Conservation (phyloP, 2,329 filamentous ascomycete genomes). For the Scedosporium apiospermum region DNA sequence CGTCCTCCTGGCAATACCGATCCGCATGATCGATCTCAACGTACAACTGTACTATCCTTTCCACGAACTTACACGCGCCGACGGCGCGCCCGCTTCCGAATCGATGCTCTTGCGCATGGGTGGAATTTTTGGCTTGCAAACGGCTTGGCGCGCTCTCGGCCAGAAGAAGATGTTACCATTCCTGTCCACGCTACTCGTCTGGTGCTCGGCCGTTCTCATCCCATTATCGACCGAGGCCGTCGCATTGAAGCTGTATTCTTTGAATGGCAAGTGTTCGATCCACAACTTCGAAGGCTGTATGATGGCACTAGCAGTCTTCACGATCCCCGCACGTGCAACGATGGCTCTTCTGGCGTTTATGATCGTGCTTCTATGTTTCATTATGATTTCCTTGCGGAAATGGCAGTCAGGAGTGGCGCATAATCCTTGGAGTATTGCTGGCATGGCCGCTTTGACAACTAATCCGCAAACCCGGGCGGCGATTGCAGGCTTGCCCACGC, state of each 20-base stretch:
- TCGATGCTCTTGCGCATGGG: constrained; percentile 32
- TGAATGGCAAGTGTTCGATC: constrained; percentile 19
- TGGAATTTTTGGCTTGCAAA: constrained; percentile 23
- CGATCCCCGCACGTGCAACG: constrained; percentile 17
- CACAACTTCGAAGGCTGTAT: constrained; percentile 20
- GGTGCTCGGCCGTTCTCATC: constrained; percentile 23
- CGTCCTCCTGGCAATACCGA: constrained; percentile 26
- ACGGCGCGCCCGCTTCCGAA: constrained; percentile 27
- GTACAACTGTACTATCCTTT: constrained; percentile 34
- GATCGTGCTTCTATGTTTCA: constrained; percentile 20
- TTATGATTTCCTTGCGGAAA: constrained; percentile 19
- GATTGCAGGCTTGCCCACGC: constrained; percentile 8
- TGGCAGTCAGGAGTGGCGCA: constrained; percentile 28
- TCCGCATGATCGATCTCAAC: constrained; percentile 29
- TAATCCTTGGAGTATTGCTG: constrained; percentile 30
- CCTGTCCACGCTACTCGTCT: constrained; percentile 25
- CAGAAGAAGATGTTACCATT: constrained; percentile 25
- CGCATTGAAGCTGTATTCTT: constrained; percentile 22
- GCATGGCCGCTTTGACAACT: constrained; percentile 23
- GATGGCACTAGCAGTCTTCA: constrained; percentile 24
- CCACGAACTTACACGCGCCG: constrained; percentile 25
- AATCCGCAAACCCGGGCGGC: constrained; percentile 18
- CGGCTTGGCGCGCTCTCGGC: constrained; percentile 21
- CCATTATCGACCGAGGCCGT: constrained; percentile 31
- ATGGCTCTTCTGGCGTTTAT: constrained; percentile 8